Base-by-base conservation (phyloP, 1,284 basidiomycete species). In the Paramarasmius palmivorus region DNA sequence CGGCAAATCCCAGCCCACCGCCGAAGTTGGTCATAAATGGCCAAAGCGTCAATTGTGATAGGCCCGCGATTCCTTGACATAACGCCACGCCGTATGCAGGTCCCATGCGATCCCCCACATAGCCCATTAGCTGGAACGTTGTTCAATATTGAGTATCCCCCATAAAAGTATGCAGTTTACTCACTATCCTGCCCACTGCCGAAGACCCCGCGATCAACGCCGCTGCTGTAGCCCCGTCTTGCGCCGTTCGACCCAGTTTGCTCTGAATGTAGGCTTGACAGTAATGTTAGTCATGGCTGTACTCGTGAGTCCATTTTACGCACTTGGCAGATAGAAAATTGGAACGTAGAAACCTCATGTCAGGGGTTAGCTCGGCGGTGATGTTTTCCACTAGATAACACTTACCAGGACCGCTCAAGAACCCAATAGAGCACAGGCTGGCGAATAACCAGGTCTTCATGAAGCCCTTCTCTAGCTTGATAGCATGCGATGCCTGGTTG, bases 271-370 rank as follows among this genome's bases (percentile, higher is more conserved):
- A 54, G 41, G 36, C 53, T 54, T 15, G 19, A 17, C 29, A 32
- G 29, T 32, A 32, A 6, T 12, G 29, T 32, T 32, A 32, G 7
- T n/a, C n/a, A n/a, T 4, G 10, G 6, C 23, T 25, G 4, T 34
- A 20, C 42, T 22, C 23, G 17, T 22, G 49, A 15, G 35, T 44
- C 4, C 22, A 25, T 48, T 37, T 22, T n/a, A n/a, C n/a, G n/a
- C n/a, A 54, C 53, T 47, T 35, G 53, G 53, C 14, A 54, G 38
- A 26, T 54, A 54, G 39, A 54, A 54, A 19, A 44, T 52, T 26
- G 53, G 53, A 23, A 40, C 39, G 22, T 54, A 54, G 36, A 54
- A 54, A 12, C 53, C 53, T 8, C 29, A 38, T 19, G 49, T 32
- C 29, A 32, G 29, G 6, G 29, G 29, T 12, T 32, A n/a, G n/a